Percentiles rank a stretch among this genome's conserved stretches.
Conservation (phyloP, 2,329 filamentous ascomycete species). For the Diaporthe vaccinii region DNA sequence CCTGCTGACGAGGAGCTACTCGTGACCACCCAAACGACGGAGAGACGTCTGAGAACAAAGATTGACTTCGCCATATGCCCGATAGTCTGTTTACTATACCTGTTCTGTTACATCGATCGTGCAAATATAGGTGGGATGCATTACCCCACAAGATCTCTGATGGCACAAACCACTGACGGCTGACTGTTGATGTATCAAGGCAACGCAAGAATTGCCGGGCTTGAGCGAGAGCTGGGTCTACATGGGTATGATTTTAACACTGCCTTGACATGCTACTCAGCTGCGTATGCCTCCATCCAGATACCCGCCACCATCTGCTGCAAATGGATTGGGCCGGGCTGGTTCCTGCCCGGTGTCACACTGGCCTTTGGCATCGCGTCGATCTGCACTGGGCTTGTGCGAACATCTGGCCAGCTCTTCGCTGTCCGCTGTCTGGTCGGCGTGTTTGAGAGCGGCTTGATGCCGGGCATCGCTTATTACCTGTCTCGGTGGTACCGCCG, state of each 20-base stretch:
- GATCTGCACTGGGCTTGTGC: conserved; percentile 70
- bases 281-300: conserved; percentile 74
- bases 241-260: conserved; percentile 71
- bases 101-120: conserved; percentile 79
- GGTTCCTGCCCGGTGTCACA: conserved; percentile 69
- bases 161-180: background rate
- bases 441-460: conserved; percentile 74
- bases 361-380: conserved; percentile 70
- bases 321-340: conserved; percentile 74
- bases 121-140: conserved; percentile 71
- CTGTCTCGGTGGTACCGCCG: conserved; percentile 73
- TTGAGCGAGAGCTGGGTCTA: conserved; percentile 67
- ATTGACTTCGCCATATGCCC: conserved; percentile 75
- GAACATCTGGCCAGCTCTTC: conserved; percentile 58
- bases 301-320: conserved; percentile 72
- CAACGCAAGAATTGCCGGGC: conserved; percentile 69
- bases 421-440: conserved; percentile 71
- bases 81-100: conserved; percentile 73
- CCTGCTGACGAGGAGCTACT: background rate
- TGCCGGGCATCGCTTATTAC: conserved; percentile 76
- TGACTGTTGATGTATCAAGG: conserved; percentile 51
- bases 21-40: background rate
- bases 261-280: conserved; percentile 72
- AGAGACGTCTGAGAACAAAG: conserved; percentile 54
- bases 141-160: background rate